Evolutionary conservation across 495 filamentous ascomycete genomes (phyloP).

Genomic region (Aspergillus campestris): DNA sequence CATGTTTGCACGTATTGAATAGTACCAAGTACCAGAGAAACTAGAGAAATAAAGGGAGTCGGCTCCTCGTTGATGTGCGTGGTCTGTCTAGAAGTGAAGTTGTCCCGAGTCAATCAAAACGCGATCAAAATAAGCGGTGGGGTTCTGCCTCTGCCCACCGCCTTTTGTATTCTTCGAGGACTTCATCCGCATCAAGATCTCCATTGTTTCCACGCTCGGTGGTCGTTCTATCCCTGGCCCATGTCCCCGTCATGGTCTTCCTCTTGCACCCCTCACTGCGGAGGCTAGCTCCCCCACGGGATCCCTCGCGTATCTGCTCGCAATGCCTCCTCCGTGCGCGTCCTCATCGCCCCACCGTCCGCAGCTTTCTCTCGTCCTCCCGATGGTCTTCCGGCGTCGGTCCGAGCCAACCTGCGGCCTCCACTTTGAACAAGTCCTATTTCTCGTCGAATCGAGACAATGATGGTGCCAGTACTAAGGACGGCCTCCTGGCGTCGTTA

Average conservation of each 20-base stretch:
- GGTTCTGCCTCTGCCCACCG: conserved; percentile 12
- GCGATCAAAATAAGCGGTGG: conserved; percentile 11
- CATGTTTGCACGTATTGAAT: conserved; percentile 29
- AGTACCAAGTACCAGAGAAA: no score
- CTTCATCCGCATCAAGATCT: conserved; percentile 13
- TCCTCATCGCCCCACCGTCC: conserved; percentile 12
- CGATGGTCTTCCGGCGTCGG: conserved; percentile 22
- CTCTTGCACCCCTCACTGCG: conserved; percentile 30
- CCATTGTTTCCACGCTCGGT: background rate
- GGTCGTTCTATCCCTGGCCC: conserved; percentile 4
- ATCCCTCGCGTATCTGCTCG: conserved; percentile 23
- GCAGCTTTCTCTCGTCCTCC: conserved; percentile 28
- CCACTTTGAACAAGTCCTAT: conserved; percentile 30
- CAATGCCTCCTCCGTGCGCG: conserved; percentile 22
- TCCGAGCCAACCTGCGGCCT: conserved; percentile 17
- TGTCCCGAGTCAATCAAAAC: no score
- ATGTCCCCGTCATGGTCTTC: conserved; percentile 32
- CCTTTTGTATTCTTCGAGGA: conserved; percentile 4
- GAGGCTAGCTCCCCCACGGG: conserved; percentile 24
- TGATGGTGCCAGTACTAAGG: conserved; percentile 11
- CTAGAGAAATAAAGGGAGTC: no score
- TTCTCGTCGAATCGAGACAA: conserved; percentile 31
- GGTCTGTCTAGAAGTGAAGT: no score
- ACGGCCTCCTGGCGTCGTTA: conserved; percentile 24
- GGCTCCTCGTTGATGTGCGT: no score